These are phyloP conservation scores for Acacia melanoxylon DNA, from an alignment of 306 rosid genomes.

Conservation along the genomic window DNA sequence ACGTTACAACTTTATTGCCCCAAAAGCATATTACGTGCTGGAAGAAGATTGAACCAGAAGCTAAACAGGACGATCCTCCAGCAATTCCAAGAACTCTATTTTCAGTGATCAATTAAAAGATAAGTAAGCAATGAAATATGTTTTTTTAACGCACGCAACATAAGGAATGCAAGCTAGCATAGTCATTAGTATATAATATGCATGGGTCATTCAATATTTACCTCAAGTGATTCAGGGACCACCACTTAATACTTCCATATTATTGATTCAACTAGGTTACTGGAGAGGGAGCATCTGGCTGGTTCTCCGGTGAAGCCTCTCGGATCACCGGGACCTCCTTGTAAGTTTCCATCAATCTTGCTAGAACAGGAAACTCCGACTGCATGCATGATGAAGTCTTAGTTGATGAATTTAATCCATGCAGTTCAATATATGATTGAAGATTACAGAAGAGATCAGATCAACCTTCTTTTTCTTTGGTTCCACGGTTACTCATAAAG, in stretches of 20 bases:
- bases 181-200: neutral
- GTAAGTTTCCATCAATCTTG: slow-evolving; percentile 65
- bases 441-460: neutral
- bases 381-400: slow-evolving; percentile 36
- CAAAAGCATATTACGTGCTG: neutral
- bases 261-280: slow-evolving; percentile 29
- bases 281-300: slow-evolving; percentile 50
- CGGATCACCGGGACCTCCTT: slow-evolving; percentile 51
- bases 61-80: neutral
- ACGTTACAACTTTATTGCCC: slow-evolving; percentile 13
- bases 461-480: neutral
- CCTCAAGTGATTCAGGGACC: slow-evolving; percentile 7
- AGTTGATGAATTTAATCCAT: slow-evolving; percentile 27
- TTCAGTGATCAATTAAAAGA: slow-evolving; percentile 23
- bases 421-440: neutral
- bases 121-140: neutral
- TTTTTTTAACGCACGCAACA: neutral
- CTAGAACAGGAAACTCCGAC: slow-evolving; percentile 62
- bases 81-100: slow-evolving; percentile 18
- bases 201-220: neutral
- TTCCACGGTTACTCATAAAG: neutral
- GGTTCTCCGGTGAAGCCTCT: slow-evolving; percentile 68
- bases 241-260: slow-evolving; percentile 8
- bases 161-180: neutral
- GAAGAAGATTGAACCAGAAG: neutral